Conservation (phyloP, 2,329 filamentous ascomycete genomes). For the Colletotrichum agaves region DNA sequence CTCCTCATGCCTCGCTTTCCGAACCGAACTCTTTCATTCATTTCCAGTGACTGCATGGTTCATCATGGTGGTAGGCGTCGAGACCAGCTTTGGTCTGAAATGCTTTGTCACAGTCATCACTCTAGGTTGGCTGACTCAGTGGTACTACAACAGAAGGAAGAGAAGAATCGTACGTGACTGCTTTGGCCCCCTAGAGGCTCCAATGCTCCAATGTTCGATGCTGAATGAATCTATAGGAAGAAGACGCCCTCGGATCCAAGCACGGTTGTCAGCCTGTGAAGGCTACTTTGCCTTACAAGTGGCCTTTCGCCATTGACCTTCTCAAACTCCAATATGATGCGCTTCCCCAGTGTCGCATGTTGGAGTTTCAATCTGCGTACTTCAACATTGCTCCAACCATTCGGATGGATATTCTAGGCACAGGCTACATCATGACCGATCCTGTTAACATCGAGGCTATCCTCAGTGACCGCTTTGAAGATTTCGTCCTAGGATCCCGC, state of each 20-base stretch:
- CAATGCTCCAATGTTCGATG: too few relatives aligned
- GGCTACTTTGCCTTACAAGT: constrained; percentile 18
- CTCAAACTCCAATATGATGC: constrained; percentile 20
- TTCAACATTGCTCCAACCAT: constrained; percentile 13
- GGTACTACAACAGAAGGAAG: background rate
- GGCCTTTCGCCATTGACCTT: constrained; percentile 19
- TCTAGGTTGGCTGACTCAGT: too few relatives aligned
- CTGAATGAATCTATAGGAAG: constrained; percentile 2
- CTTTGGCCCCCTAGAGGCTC: background rate
- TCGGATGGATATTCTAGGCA: constrained; percentile 9
- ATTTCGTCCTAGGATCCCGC: constrained; percentile 10
- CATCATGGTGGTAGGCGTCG: too few relatives aligned
- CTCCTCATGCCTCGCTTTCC: too few relatives aligned
- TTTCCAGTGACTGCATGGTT: too few relatives aligned
- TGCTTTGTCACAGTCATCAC: too few relatives aligned
- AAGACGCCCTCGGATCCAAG: constrained; percentile 2
- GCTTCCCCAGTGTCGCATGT: constrained; percentile 11
- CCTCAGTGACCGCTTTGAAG: constrained; percentile 1
- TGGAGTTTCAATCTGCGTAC: constrained; percentile 20
- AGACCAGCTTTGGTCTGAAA: too few relatives aligned
- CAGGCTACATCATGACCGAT: constrained; percentile 9
- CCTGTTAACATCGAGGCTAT: constrained; percentile 18
- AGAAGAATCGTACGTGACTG: background rate
- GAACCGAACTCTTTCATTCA: too few relatives aligned
- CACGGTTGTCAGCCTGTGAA: constrained; percentile 19